phyloP scores from a whole-genome alignment of 208 protist genomes.

The Acanthamoeba lenticulata region DNA sequence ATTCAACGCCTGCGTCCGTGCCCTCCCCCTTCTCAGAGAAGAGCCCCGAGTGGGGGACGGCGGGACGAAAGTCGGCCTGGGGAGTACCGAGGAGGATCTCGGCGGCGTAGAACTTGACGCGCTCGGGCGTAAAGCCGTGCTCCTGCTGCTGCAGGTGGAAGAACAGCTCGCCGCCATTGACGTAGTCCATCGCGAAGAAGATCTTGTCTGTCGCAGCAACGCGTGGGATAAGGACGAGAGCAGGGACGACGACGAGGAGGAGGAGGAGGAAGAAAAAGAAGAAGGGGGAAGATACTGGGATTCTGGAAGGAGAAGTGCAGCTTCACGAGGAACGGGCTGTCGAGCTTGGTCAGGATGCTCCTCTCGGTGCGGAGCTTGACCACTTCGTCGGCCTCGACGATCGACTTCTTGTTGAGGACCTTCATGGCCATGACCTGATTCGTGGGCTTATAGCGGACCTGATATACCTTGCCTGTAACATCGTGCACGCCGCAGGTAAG shows the following conservation, averaged over 20 bases:
- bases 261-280: not conserved
- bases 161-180: slow-evolving; percentile 95
- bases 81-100: slow-evolving; percentile 84
- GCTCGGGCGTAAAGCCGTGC: not conserved
- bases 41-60: not conserved
- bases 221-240: not conserved
- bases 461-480: slow-evolving; percentile 76
- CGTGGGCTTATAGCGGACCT: slow-evolving; percentile 83
- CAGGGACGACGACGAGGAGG: not conserved
- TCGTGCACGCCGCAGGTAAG: not conserved
- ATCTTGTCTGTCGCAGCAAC: not conserved
- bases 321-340: slow-evolving; percentile 88
- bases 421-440: slow-evolving; percentile 88
- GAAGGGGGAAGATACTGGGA: not conserved
- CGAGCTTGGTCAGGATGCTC: slow-evolving; percentile 79
- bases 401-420: slow-evolving; percentile 82
- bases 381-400: slow-evolving; percentile 81
- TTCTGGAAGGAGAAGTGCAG: slow-evolving; percentile 90
- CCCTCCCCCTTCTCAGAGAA: not conserved
- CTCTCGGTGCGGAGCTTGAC: slow-evolving; percentile 81
- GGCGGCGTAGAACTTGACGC: slow-evolving; percentile 70
- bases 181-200: slow-evolving; percentile 84
- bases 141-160: slow-evolving; percentile 90
- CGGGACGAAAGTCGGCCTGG: not conserved
- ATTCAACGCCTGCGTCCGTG: slow-evolving; percentile 69